Percentiles rank a stretch among this genome's conserved stretches.
Evolutionary conservation across 352 stramenopile genomes (phyloP).

Genomic region (Pythium dissimile): DNA sequence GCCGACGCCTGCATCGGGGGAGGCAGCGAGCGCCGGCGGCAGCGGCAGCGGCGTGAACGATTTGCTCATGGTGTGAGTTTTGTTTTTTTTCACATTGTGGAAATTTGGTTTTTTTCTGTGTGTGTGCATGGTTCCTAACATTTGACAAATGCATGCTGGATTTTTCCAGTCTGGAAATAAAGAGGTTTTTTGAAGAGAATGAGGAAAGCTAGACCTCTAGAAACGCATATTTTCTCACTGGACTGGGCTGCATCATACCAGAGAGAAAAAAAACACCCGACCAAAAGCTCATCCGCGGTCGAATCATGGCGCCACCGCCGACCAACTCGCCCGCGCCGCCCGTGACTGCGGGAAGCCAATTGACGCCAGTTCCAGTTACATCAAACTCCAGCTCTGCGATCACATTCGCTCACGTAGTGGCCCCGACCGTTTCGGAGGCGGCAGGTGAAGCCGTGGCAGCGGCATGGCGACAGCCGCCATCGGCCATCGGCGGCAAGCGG

Average conservation of each 20-base stretch:
- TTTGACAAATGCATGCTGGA: too few species aligned
- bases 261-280: constrained; percentile 8
- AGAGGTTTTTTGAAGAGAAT: constrained; percentile 18
- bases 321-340: background rate
- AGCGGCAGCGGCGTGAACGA: background rate
- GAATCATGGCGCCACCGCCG: background rate
- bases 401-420: too few species aligned
- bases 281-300: too few species aligned
- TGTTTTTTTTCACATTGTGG: background rate
- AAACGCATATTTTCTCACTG: constrained; percentile 18
- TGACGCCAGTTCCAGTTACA: too few species aligned
- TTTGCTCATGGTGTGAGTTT: background rate
- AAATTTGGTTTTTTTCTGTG: background rate
- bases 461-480: background rate
- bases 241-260: constrained; percentile 13
- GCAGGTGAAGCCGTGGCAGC: background rate
- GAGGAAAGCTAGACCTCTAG: too few species aligned
- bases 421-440: background rate
- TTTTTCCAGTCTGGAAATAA: too few species aligned
- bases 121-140: background rate
- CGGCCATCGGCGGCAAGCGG: background rate
- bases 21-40: background rate
- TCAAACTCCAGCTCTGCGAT: too few species aligned
- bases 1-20: too few species aligned
- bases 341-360: too few species aligned